Conservation (phyloP, 129 eudicot genomes). For the sunflower (Helianthus annuus) region DNA sequence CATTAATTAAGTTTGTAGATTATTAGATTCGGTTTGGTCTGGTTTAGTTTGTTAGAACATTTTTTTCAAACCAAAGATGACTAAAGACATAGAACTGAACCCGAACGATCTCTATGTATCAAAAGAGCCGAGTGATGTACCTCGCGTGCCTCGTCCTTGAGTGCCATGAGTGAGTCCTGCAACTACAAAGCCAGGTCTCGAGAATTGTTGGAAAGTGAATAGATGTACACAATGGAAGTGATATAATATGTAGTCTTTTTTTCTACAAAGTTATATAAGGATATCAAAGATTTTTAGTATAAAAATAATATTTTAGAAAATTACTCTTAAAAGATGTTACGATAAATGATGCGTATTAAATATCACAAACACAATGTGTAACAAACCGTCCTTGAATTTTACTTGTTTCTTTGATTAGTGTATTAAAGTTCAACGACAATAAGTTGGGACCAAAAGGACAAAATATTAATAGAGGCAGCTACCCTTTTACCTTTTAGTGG, state of each 20-base stretch:
- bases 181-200: slow-evolving; percentile 28
- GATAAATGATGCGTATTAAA: not conserved
- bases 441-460: slow-evolving; percentile 4
- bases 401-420: not conserved
- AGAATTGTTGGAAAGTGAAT: slow-evolving; percentile 18
- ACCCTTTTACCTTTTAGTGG: not conserved
- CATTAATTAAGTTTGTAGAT: not conserved
- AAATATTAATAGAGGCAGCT: not conserved
- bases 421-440: slow-evolving; percentile 1
- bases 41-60: not conserved
- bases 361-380: slow-evolving; percentile 7
- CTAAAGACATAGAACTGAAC: not conserved
- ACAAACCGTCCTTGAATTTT: slow-evolving; percentile 26
- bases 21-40: not conserved
- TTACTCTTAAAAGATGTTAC: not conserved
- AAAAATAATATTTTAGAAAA: not conserved
- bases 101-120: not conserved
- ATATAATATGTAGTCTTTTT: not conserved
- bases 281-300: not conserved
- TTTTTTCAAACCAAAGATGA: not conserved
- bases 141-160: slow-evolving; percentile 19
- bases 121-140: not conserved
- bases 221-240: not conserved
- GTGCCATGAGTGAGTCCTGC: slow-evolving; percentile 33
- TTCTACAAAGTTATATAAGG: not conserved